Evolutionary conservation across 441 rosid species (phyloP).

Genomic region (Daphne laureola): DNA sequence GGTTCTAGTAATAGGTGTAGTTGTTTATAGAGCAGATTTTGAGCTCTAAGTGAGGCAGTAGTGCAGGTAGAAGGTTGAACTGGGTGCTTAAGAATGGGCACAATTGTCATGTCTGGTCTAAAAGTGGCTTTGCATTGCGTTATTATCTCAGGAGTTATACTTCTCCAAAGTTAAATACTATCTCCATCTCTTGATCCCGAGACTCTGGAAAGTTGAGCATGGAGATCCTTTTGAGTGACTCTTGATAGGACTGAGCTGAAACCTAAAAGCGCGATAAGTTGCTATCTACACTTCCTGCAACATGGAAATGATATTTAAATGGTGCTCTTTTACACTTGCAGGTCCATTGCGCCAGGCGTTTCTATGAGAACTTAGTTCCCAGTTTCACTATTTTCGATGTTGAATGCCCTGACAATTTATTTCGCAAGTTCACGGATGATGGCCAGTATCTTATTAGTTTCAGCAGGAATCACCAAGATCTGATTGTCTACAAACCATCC

Average conservation of each 20-base stretch:
- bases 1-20: too few relatives aligned
- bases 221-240: not conserved
- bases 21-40: too few relatives aligned
- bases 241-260: not conserved
- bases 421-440: slow-evolving; percentile 91
- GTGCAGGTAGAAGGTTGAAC: too few relatives aligned
- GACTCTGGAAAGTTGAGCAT: not conserved
- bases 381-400: slow-evolving; percentile 74
- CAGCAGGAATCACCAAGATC: slow-evolving; percentile 75
- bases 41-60: too few relatives aligned
- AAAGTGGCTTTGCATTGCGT: not conserved
- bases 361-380: slow-evolving; percentile 92
- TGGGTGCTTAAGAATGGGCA: too few relatives aligned
- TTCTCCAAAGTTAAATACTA: too few relatives aligned
- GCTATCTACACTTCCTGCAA: not conserved
- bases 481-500: slow-evolving; percentile 83
- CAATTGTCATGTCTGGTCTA: not conserved
- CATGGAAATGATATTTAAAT: slow-evolving; percentile 4
- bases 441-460: slow-evolving; percentile 88
- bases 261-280: not conserved
- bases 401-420: slow-evolving; percentile 81
- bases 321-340: slow-evolving; percentile 22
- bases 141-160: not conserved
- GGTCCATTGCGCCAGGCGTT: slow-evolving; percentile 76
- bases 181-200: not conserved